These are phyloP conservation scores for Scheffersomyces ergatensis DNA, from an alignment of 805 yeast species.

Conservation along the genomic window DNA sequence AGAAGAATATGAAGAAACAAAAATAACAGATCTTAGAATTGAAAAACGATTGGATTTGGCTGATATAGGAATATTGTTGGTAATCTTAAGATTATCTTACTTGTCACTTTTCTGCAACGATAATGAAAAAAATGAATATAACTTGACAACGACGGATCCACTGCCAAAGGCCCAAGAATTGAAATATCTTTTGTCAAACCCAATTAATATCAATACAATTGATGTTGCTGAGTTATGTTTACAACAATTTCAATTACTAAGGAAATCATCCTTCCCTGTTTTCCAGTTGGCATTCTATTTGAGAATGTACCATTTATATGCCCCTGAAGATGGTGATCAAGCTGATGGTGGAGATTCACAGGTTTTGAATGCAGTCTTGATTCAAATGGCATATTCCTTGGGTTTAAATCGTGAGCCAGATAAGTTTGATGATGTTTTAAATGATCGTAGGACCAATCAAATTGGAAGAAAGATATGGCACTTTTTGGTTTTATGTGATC, in stretches of 20 bases:
- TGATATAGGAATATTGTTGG: conserved; percentile 35
- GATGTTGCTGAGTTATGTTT: conserved; percentile 54
- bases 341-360: conserved; percentile 39
- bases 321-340: conserved; percentile 42
- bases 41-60: conserved; percentile 41
- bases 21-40: conserved; percentile 23
- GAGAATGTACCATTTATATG: conserved; percentile 29
- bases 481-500: conserved; percentile 44
- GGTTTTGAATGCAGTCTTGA: conserved; percentile 21
- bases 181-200: conserved; percentile 42
- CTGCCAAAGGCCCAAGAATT: conserved; percentile 21
- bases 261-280: conserved; percentile 29
- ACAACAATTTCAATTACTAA: conserved; percentile 50
- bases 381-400: conserved; percentile 38
- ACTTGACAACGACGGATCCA: conserved; percentile 19
- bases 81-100: conserved; percentile 41
- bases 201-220: conserved; percentile 44
- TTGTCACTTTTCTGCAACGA: conserved; percentile 36
- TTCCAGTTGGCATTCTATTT: conserved; percentile 28
- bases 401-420: conserved; percentile 43
- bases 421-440: conserved; percentile 19
- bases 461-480: conserved; percentile 62
- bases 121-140: conserved; percentile 24
- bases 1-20: conserved; percentile 19
- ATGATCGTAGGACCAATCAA: conserved; percentile 31